A percentile compares a stretch with the other conserved stretches of the same genome.
phyloP scores from a whole-genome alignment of 345 rosid genomes.

The Aethionema arabicum region DNA sequence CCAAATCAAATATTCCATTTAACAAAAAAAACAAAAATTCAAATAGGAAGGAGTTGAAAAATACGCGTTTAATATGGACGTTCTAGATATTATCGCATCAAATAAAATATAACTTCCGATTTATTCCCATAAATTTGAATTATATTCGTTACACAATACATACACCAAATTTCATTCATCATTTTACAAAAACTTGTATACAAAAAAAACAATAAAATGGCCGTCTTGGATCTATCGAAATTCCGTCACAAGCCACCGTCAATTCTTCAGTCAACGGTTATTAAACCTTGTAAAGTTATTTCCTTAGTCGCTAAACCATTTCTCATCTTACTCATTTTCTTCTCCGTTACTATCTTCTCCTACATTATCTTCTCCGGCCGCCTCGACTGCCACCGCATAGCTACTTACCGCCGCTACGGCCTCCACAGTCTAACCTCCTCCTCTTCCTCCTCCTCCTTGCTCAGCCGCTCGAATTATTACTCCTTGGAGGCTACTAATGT shows the following conservation, averaged over 20 bases:
- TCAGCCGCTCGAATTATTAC: background rate
- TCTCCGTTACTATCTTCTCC: constrained; percentile 47
- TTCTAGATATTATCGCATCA: background rate
- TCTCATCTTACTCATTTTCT: constrained; percentile 42
- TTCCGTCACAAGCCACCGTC: constrained; percentile 35
- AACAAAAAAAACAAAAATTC: no score
- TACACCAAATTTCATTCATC: background rate
- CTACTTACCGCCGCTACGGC: constrained; percentile 40
- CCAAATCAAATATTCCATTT: no score
- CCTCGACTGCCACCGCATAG: constrained; percentile 30
- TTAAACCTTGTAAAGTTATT: constrained; percentile 39
- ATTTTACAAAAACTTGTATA: background rate
- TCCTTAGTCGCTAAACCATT: constrained; percentile 43
- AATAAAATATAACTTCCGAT: background rate
- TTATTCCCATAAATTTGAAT: constrained; percentile 5
- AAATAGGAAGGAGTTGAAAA: no score
- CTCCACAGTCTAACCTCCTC: constrained; percentile 45
- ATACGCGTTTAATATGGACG: no score
- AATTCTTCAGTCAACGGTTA: constrained; percentile 29
- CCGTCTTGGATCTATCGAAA: constrained; percentile 30
- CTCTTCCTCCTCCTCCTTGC: constrained; percentile 38
- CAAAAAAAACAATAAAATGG: constrained; percentile 13
- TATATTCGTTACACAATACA: constrained; percentile 1
- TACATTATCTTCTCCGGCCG: constrained; percentile 39
- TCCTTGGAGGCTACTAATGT: constrained; percentile 40